Conservation (phyloP, 768 basidiomycete genomes). For the Boletus subcaerulescens region DNA sequence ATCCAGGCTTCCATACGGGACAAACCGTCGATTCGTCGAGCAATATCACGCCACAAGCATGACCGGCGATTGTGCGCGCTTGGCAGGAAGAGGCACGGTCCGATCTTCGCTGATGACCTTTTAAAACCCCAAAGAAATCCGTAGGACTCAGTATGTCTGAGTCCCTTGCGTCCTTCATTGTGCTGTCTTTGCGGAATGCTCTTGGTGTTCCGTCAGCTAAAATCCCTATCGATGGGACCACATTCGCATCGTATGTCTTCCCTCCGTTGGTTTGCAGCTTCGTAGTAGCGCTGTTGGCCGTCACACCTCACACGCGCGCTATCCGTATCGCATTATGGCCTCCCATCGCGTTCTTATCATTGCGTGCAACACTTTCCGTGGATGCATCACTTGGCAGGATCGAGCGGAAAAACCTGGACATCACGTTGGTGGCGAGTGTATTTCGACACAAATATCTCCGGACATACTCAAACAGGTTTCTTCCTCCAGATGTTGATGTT, state of each 20-base stretch:
- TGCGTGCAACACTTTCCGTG: not conserved
- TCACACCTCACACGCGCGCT: not conserved
- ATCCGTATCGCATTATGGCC: not conserved
- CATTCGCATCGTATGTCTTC: not conserved
- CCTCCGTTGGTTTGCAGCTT: not conserved
- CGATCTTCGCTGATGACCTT: not conserved
- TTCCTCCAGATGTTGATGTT: not conserved
- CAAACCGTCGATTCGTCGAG: too few relatives aligned
- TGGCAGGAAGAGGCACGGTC: too few relatives aligned
- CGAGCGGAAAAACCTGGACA: not conserved
- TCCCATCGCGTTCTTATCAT: not conserved
- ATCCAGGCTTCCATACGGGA: too few relatives aligned
- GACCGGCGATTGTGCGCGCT: too few relatives aligned
- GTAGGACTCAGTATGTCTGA: not conserved
- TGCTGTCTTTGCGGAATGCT: not conserved
- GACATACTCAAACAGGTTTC: not conserved
- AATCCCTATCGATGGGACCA: not conserved
- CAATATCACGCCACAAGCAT: too few relatives aligned
- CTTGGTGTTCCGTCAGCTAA: not conserved
- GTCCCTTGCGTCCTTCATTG: not conserved
- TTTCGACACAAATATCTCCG: not conserved
- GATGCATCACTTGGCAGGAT: not conserved
- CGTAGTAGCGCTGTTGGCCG: not conserved
- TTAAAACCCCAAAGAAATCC: not conserved
- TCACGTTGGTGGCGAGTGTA: too few relatives aligned